These are phyloP conservation scores for Populus hybrid DNA, from an alignment of 441 rosid genomes.

Conservation along the genomic window DNA sequence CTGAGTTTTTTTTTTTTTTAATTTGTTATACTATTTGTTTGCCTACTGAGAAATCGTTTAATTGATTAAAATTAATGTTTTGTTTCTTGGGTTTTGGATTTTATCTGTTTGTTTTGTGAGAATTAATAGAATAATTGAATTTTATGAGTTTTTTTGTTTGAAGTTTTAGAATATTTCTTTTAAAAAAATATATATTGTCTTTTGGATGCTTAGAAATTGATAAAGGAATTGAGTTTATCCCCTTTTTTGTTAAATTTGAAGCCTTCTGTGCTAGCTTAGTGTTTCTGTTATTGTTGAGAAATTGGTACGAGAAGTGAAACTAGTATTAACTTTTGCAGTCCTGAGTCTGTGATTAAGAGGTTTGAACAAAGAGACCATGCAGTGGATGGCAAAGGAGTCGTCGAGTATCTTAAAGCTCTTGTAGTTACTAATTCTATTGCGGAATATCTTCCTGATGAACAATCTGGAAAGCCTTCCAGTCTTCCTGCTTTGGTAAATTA, in stretches of 20 bases:
- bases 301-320: background rate
- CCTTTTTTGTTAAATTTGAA: background rate
- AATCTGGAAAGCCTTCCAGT: conserved; percentile 68
- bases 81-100: background rate
- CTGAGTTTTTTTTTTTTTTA: background rate
- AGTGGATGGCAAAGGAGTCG: conserved; percentile 81
- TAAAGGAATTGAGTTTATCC: background rate
- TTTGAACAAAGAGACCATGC: conserved; percentile 83
- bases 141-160: background rate
- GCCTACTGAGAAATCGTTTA: background rate
- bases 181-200: too few species aligned
- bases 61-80: too few species aligned
- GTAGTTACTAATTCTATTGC: conserved; percentile 70
- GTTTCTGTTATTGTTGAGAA: background rate
- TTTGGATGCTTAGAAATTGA: background rate
- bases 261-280: background rate
- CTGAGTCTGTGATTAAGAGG: conserved; percentile 79
- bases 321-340: conserved; percentile 36
- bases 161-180: background rate
- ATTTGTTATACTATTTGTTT: background rate
- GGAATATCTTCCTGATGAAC: conserved; percentile 91
- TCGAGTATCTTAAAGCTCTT: conserved; percentile 83
- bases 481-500: conserved; percentile 77
- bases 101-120: background rate
- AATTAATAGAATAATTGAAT: background rate